Evolutionary conservation across 352 stramenopile species (phyloP).

Genomic region (Albugo candida): DNA sequence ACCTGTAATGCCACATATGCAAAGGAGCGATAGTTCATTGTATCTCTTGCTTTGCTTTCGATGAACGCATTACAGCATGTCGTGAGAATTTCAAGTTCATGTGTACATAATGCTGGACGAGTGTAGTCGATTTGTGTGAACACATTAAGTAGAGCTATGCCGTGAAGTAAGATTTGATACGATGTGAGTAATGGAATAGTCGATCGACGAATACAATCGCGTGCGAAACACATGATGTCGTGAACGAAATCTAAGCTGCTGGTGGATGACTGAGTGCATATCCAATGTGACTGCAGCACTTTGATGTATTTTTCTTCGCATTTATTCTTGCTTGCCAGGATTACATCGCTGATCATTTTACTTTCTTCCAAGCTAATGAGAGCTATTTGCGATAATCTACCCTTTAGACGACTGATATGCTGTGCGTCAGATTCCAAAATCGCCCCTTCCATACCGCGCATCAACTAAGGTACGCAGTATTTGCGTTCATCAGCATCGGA

Average conservation of each 20-base stretch:
- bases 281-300: slow-evolving; percentile 12
- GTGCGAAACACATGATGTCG: not conserved
- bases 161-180: slow-evolving; percentile 43
- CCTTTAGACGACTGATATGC: too few relatives aligned
- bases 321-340: slow-evolving; percentile 17
- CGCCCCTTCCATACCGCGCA: too few relatives aligned
- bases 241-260: slow-evolving; percentile 9
- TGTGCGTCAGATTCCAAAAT: too few relatives aligned
- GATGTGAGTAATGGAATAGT: slow-evolving; percentile 7
- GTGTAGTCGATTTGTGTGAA: slow-evolving; percentile 75
- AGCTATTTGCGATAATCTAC: too few relatives aligned
- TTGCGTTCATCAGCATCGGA: too few relatives aligned
- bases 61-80: slow-evolving; percentile 17
- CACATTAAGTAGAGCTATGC: slow-evolving; percentile 43
- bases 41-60: slow-evolving; percentile 15
- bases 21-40: slow-evolving; percentile 26
- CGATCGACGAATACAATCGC: slow-evolving; percentile 29
- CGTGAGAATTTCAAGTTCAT: slow-evolving; percentile 19
- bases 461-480: too few relatives aligned
- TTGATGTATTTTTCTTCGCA: slow-evolving; percentile 40
- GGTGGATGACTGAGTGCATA: slow-evolving; percentile 10
- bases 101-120: slow-evolving; percentile 24
- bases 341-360: too few relatives aligned
- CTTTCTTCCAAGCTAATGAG: too few relatives aligned
- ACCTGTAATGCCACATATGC: slow-evolving; percentile 51